These are phyloP conservation scores for Lathyrus sativus DNA, from an alignment of 306 rosid species.

Conservation along the genomic window DNA sequence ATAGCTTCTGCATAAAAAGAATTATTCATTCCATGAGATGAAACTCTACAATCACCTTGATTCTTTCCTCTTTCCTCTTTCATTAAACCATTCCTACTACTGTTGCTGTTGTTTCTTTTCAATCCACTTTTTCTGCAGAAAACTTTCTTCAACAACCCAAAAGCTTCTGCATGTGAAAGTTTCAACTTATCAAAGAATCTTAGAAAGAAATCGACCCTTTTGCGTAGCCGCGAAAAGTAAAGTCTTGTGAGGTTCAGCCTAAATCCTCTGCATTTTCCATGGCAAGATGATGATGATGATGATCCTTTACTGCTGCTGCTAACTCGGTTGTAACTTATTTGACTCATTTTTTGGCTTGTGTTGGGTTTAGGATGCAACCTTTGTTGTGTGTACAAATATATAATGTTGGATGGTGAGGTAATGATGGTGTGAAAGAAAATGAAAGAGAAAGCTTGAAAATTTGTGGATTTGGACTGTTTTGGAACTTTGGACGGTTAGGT, in stretches of 20 bases:
- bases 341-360: constrained; percentile 34
- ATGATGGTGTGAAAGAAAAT: constrained; percentile 40
- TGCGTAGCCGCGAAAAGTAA: constrained; percentile 43
- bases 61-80: constrained; percentile 30
- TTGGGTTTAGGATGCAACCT: neutral
- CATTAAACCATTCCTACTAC: constrained; percentile 39
- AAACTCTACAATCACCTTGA: constrained; percentile 34
- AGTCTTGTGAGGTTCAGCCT: constrained; percentile 56
- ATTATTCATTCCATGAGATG: constrained; percentile 61
- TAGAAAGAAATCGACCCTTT: constrained; percentile 50
- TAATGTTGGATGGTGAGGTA: constrained; percentile 42
- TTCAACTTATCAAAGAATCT: constrained; percentile 48
- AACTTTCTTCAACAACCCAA: constrained; percentile 45
- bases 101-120: constrained; percentile 44
- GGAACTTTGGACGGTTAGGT: constrained; percentile 44
- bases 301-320: constrained; percentile 39
- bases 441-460: constrained; percentile 49
- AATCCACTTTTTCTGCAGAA: constrained; percentile 36
- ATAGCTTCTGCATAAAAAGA: constrained; percentile 93
- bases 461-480: constrained; percentile 42
- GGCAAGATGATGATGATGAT: constrained; percentile 9
- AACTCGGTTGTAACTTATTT: constrained; percentile 48
- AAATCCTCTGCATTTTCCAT: constrained; percentile 56
- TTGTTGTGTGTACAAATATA: constrained; percentile 37
- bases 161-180: constrained; percentile 44